Base-by-base conservation (phyloP, 1,284 basidiomycete species). In the Malassezia equina region DNA sequence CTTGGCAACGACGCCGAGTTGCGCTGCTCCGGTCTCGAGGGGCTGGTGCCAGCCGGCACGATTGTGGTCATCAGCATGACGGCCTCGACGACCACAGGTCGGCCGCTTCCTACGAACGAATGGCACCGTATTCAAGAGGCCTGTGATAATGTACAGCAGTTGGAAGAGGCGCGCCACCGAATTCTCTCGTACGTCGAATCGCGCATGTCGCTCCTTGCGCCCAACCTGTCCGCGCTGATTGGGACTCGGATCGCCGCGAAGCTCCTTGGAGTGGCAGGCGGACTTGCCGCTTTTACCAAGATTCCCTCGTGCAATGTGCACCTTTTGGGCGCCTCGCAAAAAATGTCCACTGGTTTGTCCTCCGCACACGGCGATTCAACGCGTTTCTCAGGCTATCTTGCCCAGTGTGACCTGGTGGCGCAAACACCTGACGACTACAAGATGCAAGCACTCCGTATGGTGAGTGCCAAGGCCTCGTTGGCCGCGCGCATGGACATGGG, bases 181-280 rank as follows among this genome's bases (percentile, higher is more conserved):
- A 98, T 98, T 66, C 90, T 98, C 78, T 84, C 87, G 79, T 98
- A 96, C 80, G 94, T 99, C 75, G 93, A 94, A 79, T 94, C 90
- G 70, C 83, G 94, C 76, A 98, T 99, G 88, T 88, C 88, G 77
- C 83, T 91, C 50, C 85, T 99, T 67, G 91, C 93, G 59, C 94
- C 94, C 63, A 99, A 99, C 76, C 83, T 99, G 72, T 93, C 89
- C 67, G 86, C 88, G 73, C 93, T 99, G 75, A 88, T 98, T 76
- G 93, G 94, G 73, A 95, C 93, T 51, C 88, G 88, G 61, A 93
- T 90, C 78, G 94, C 94, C 40, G 93, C 94, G 45, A 98, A 98
- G 80, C 79, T 99, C 45, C 84, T 99, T 42, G 94, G 94, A 75
- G 89, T 95, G 42, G 90, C 94, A 29, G 94, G 94, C 56, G 94